Evolutionary conservation across 257 asterid genomes (phyloP), one percentile per base, ranked within the genome.

Genomic region (Cruciata laevipes): DNA sequence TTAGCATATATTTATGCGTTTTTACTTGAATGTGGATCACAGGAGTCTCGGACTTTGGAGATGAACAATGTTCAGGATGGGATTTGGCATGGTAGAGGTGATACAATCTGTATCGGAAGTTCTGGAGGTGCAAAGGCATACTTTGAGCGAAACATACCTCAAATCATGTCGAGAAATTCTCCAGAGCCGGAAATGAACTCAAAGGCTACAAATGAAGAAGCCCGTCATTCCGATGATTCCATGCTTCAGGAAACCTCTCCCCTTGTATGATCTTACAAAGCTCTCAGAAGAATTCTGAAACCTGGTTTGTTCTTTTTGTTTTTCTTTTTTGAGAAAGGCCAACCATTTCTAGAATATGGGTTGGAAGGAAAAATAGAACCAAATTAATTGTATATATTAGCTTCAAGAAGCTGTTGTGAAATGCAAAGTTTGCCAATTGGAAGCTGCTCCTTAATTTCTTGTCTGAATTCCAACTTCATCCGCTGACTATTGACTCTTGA

Each of bases 31-130:
- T 63, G 13, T 79, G 70, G 80, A 66, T 67, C 89, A 27, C 30
- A 91, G 99, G 99, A 93, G 69, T 84, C 99, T 1, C 83, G 97
- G 81, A 93, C 99, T 52, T 75, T 93, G 84, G 97, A 90, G 85
- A 86, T 89, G 95, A 93, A 93, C 85, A 92, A 92, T 73, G 97
- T 93, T 68, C 86, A 90, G 64, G 96, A 90, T 72, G 97, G 97
- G 32, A 85, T 78, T 27, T 93, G 98, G 98, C 95, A 92, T 31
- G 97, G 98, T 38, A 84, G 98, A 83, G 97, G 98, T 66, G 98
- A 92, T 56, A 86, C 97, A 14, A 80, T 92, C 75, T 89, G 94
- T 35, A 68, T 92, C 40, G 97, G 95, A 72, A 82, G 87, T 67
- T 74, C 90, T 1, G 86, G 79, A 73, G 67, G 71, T 24, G 60